Evolutionary conservation across 148 eudicot genomes (phyloP).

Genomic region (Rhododendron simsii): DNA sequence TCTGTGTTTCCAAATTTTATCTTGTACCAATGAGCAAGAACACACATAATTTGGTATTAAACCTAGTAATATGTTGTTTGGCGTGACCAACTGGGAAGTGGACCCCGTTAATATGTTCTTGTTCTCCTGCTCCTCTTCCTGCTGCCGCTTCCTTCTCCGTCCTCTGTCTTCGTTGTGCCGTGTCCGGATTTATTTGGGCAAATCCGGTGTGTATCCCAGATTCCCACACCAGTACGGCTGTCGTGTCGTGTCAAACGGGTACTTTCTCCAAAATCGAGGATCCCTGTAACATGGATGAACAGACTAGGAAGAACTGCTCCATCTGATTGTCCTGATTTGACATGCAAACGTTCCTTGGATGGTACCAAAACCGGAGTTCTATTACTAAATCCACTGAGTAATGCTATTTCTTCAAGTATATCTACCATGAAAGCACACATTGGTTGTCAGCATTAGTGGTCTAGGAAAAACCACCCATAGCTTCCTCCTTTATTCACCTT

Average conservation of each 20-base stretch:
- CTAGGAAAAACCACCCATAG: background rate
- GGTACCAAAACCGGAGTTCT: background rate
- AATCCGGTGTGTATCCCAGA: background rate
- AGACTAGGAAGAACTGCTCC: background rate
- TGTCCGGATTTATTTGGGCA: background rate
- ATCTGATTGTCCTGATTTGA: conserved; percentile 8
- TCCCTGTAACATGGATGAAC: background rate
- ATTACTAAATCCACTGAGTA: background rate
- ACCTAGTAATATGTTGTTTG: background rate
- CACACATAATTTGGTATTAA: background rate
- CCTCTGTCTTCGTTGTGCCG: background rate
- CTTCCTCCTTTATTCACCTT: background rate
- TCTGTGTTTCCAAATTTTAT: background rate
- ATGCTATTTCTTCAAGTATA: background rate
- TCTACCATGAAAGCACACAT: background rate
- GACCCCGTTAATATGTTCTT: background rate
- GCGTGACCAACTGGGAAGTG: background rate
- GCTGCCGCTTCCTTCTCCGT: background rate
- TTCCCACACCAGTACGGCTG: background rate
- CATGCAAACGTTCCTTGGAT: background rate
- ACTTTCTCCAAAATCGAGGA: background rate
- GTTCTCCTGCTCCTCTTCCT: background rate
- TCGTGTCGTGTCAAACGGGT: background rate
- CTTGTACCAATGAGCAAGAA: background rate
- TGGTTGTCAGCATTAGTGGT: background rate